These are phyloP conservation scores for Quercus rubra DNA, from an alignment of 306 rosid genomes.

Conservation along the genomic window DNA sequence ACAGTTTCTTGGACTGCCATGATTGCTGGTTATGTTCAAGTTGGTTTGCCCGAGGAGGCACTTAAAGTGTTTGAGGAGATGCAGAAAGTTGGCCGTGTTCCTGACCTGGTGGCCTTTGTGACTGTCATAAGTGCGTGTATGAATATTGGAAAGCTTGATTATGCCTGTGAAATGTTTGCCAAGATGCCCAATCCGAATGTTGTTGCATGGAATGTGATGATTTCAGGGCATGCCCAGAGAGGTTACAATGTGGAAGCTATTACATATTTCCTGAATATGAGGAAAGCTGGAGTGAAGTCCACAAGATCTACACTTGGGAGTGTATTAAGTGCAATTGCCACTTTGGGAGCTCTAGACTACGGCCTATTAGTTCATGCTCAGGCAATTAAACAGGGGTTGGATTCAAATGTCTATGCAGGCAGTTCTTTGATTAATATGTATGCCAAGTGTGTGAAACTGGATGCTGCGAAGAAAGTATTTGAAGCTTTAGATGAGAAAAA, in stretches of 20 bases:
- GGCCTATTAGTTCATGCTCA: conserved; percentile 66
- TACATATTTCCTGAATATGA: conserved; percentile 49
- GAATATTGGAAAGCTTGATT: conserved; percentile 36
- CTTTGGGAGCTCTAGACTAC: conserved; percentile 35
- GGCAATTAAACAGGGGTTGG: conserved; percentile 67
- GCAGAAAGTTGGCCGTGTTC: conserved; percentile 37
- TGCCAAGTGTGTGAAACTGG: conserved; percentile 52
- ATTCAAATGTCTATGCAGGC: conserved; percentile 71
- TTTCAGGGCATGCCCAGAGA: conserved; percentile 73
- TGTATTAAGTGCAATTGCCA: conserved; percentile 67
- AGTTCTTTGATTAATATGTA: conserved; percentile 91
- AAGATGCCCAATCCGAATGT: conserved; percentile 49
- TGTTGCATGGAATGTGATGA: conserved; percentile 89
- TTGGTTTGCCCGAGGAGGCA: conserved; percentile 52
- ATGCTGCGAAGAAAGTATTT: conserved; percentile 53
- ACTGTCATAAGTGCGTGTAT: conserved; percentile 61
- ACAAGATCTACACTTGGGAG: conserved; percentile 88
- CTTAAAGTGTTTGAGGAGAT: conserved; percentile 53
- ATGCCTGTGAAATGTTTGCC: conserved; percentile 48
- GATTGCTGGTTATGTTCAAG: conserved; percentile 58
- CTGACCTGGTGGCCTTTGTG: conserved; percentile 54
- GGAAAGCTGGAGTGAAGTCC: conserved; percentile 44
- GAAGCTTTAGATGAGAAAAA: conserved; percentile 48
- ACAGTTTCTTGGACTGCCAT: conserved; percentile 61
- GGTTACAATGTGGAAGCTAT: conserved; percentile 49